Percentiles rank a stretch among this genome's conserved stretches.
These are phyloP conservation scores for Aspergillus carbonarius DNA, from an alignment of 2,329 filamentous ascomycete genomes.

Conservation along the genomic window DNA sequence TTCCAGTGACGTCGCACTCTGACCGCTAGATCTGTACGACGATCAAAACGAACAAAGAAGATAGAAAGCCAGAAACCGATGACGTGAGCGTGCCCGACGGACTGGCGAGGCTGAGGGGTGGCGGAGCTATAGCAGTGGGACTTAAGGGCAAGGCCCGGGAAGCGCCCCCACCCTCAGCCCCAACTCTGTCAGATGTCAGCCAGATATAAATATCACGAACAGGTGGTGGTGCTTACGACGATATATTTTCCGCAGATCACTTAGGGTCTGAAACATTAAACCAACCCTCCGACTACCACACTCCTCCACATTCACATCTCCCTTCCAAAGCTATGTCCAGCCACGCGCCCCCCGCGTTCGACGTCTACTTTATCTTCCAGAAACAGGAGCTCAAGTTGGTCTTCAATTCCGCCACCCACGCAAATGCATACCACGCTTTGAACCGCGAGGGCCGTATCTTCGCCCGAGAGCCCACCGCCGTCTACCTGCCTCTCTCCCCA, in stretches of 20 bases:
- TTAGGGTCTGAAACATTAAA: too few relatives aligned
- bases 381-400: constrained; percentile 8
- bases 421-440: neutral
- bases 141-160: neutral
- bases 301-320: too few relatives aligned
- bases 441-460: constrained; percentile 10
- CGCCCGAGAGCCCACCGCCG: neutral
- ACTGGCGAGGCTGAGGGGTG: neutral
- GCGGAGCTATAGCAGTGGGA: neutral
- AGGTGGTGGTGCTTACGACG: too few relatives aligned
- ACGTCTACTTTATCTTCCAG: constrained; percentile 5
- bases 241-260: too few relatives aligned
- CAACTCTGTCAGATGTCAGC: neutral
- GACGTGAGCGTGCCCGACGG: neutral
- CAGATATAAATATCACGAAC: too few relatives aligned
- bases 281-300: neutral
- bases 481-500: neutral
- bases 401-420: neutral
- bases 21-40: too few relatives aligned
- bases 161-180: neutral
- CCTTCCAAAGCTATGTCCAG: too few relatives aligned
- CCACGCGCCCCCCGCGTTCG: neutral
- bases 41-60: too few relatives aligned
- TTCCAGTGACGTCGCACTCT: too few relatives aligned
- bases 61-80: neutral